Evolutionary conservation across 257 asterid genomes (phyloP).

Genomic region (Salvia splendens): DNA sequence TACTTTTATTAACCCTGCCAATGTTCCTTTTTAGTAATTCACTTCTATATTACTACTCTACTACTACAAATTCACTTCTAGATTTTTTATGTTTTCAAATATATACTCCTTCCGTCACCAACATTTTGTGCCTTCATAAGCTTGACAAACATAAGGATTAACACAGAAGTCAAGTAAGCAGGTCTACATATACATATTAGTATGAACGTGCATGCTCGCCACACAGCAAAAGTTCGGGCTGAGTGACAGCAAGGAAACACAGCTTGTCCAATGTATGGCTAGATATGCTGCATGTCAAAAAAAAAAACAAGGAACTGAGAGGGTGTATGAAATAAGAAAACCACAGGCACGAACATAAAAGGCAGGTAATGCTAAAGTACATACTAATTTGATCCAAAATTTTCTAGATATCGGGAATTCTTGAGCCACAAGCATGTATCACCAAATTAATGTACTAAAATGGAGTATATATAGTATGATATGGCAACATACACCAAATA

Average conservation of each 20-base stretch:
- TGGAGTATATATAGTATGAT: too few relatives aligned
- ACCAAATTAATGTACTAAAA: background rate
- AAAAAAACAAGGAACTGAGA: slow-evolving; percentile 25
- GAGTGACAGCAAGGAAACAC: too few relatives aligned
- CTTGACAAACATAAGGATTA: slow-evolving; percentile 19
- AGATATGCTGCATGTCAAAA: slow-evolving; percentile 66
- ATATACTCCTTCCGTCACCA: too few relatives aligned
- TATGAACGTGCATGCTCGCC: background rate
- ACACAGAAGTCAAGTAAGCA: slow-evolving; percentile 17
- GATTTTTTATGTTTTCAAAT: too few relatives aligned
- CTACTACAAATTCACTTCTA: too few relatives aligned
- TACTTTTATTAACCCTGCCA: too few relatives aligned
- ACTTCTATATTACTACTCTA: too few relatives aligned
- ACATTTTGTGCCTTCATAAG: slow-evolving; percentile 90
- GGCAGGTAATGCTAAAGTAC: background rate
- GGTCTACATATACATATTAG: background rate
- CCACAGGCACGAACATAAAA: background rate
- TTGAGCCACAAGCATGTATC: slow-evolving; percentile 1
- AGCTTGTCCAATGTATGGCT: slow-evolving; percentile 99
- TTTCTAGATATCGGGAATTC: background rate
- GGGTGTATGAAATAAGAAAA: slow-evolving; percentile 2
- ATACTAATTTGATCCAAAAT: background rate
- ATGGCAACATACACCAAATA: background rate
- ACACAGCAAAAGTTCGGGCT: too few relatives aligned
- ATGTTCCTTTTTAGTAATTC: too few relatives aligned